Evolutionary conservation across 371 early-diverging fungal genomes (phyloP), one percentile per base, ranked within the genome.

Genomic region (Mortierella sp.): DNA sequence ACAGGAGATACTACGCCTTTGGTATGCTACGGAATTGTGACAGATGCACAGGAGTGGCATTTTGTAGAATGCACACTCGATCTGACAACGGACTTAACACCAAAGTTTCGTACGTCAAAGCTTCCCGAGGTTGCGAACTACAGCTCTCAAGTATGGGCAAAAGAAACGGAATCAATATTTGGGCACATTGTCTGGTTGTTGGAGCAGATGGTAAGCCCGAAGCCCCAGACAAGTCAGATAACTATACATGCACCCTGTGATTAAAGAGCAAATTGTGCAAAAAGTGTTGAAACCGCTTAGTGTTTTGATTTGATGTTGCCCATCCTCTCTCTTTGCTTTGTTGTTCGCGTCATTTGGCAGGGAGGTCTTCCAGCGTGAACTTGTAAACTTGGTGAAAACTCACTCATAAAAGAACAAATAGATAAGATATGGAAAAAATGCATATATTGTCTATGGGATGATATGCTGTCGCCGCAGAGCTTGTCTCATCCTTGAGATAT

Each of bases 81-180:
- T 43, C 43, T 43, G 43, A 43, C 43, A 43, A 43, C 17, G 43
- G 17, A 4, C 43, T 9, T 17, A 4, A 43, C 43, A 43, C 43
- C 43, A 19, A 43, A 43, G 43, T 11, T 43, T 43, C 43, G 43
- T 43, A 43, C 43, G 5, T 43, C 43, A 43, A 43, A 43, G 43
- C n/a, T 43, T 43, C 43, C 43, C 17, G 19, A 17, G 17, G 19
- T 43, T 43, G 43, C 19, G 17, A 43, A 43, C 43, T 43, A 17
- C 43, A 43, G 43, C 43, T 43, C 43, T 17, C 6, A 9, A 43
- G 43, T 9, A 43, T 43, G 43, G 43, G 19, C 12, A 43, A 43
- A 43, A 43, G 43, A 17, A 43, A 43, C 43, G 43, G 43, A 43
- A 43, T 43, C 43, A 43, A 43, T 43, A 43, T 43, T 43, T 19